Base-by-base conservation (phyloP, 2,329 filamentous ascomycete species). In the Rhinocladiella mackenziei region DNA sequence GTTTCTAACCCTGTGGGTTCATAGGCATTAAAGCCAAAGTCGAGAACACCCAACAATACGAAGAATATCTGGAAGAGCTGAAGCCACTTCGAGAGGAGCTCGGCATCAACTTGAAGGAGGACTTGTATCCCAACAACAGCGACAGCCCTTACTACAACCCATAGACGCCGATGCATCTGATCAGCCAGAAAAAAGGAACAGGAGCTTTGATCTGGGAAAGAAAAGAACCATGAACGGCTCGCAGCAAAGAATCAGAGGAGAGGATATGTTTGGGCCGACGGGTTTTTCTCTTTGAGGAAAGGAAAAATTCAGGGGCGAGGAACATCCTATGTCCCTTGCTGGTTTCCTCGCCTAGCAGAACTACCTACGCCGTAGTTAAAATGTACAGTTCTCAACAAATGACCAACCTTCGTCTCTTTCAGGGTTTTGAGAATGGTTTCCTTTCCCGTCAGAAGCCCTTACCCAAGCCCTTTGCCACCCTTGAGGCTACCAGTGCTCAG, bases 1-100 rank as follows among this genome's bases (percentile, higher is more conserved):
- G 17, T 9, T 35, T 39, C 30, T 45, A 34, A 42, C 40, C 14
- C 38, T 34, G 41, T 36, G 38, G 43, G 14, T 22, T 44, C n/a
- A 32, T 35, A 95, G 89, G 91, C 65, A 85, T 98, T 80, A 96
- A 95, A 77, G 87, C 89, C 72, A 98, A 98, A 82, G 92, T 97
- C 60, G 92, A 98, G 81, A 98, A 94, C 81, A 84, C 88, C 72
- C 80, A 81, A 64, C 92, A 98, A 76, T 98, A 98, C 76, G 80
- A 96, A 65, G 84, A 95, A 76, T 72, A 72, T 73, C 82, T 98
- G 51, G 78, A 86, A 65, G 87, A 95, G 75, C 87, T 98, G 59
- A 88, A 94, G 77, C 77, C 84, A 56, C 77, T 97, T 63, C 84
- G 89, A 62, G 87, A 94, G 77, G 91, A 97, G 76, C 82, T 97